Percentiles rank a stretch among this genome's conserved stretches.
phyloP scores from a whole-genome alignment of 116 monocot species.

The Posidonia oceanica region DNA sequence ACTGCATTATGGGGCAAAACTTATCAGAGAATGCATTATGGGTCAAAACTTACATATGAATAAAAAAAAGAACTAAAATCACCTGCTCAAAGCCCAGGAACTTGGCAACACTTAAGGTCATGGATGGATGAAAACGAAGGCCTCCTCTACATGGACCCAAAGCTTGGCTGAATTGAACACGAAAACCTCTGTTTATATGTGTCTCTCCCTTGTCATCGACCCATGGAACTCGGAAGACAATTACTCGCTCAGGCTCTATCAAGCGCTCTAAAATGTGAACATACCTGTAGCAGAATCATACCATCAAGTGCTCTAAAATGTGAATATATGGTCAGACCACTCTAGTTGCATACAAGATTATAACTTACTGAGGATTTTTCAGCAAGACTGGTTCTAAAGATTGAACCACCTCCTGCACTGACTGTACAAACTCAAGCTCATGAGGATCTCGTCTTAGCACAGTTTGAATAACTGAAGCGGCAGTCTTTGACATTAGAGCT shows the following conservation, averaged over 20 bases:
- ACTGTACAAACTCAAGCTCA: conserved; percentile 91
- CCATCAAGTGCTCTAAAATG: conserved; percentile 50
- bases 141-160: conserved; percentile 96
- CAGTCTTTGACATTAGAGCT: conserved; percentile 94
- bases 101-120: conserved; percentile 89
- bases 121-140: conserved; percentile 90
- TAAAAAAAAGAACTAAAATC: conserved; percentile 5
- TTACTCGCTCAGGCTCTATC: conserved; percentile 79
- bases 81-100: conserved; percentile 99
- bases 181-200: conserved; percentile 95
- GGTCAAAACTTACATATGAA: too few species aligned
- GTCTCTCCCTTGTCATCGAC: conserved; percentile 94
- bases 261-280: conserved; percentile 81
- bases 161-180: conserved; percentile 90
- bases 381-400: conserved; percentile 78
- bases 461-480: conserved; percentile 86
- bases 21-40: too few species aligned
- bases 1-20: too few species aligned
- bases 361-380: conserved; percentile 89
- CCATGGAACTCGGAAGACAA: conserved; percentile 96
- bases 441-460: conserved; percentile 85
- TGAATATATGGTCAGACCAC: conserved; percentile 9
- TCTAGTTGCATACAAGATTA: background rate
- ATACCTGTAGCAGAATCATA: conserved; percentile 41
- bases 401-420: conserved; percentile 95